A percentile compares a stretch with the other conserved stretches of the same genome.
phyloP scores from a whole-genome alignment of 371 early-diverging fungal genomes.

The Mortierella sp. region DNA sequence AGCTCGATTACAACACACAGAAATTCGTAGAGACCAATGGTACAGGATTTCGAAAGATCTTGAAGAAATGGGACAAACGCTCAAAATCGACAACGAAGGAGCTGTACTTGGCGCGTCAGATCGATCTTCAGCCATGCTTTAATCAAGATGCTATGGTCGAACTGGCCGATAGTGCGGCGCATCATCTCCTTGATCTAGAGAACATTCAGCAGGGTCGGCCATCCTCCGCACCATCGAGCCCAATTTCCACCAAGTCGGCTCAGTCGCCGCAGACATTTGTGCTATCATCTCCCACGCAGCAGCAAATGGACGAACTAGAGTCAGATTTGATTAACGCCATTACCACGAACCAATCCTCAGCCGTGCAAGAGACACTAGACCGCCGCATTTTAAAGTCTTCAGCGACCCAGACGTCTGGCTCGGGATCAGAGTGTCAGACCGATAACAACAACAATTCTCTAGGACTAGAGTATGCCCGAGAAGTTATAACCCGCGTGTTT shows the following conservation, averaged over 20 bases:
- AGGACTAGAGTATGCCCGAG: slow-evolving; percentile 53
- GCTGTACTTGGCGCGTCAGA: slow-evolving; percentile 92
- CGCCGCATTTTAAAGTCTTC: slow-evolving; percentile 54
- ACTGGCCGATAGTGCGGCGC: slow-evolving; percentile 84
- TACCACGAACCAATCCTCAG: slow-evolving; percentile 60
- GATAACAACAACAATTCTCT: slow-evolving; percentile 1
- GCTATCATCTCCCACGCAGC: slow-evolving; percentile 43
- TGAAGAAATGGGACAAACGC: slow-evolving; percentile 99
- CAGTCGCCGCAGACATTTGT: slow-evolving; percentile 28
- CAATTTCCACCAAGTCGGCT: slow-evolving; percentile 37
- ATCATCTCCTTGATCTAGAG: slow-evolving; percentile 47
- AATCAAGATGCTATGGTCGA: slow-evolving; percentile 91
- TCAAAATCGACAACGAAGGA: slow-evolving; percentile 95
- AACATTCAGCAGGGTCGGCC: slow-evolving; percentile 59
- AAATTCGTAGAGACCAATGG: slow-evolving; percentile 97
- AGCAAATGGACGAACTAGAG: slow-evolving; percentile 49
- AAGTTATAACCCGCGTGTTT: slow-evolving; percentile 80
- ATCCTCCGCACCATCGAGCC: slow-evolving; percentile 40
- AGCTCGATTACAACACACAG: slow-evolving; percentile 57
- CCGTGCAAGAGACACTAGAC: slow-evolving; percentile 72
- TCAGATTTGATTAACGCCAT: slow-evolving; percentile 56
- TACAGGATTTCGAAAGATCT: slow-evolving; percentile 95
- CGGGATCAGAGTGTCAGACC: neutral
- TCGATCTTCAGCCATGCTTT: slow-evolving; percentile 96
- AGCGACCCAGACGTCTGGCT: neutral